These are phyloP conservation scores for Erysiphe pulchra DNA, from an alignment of 2,329 filamentous ascomycete species.

Conservation along the genomic window DNA sequence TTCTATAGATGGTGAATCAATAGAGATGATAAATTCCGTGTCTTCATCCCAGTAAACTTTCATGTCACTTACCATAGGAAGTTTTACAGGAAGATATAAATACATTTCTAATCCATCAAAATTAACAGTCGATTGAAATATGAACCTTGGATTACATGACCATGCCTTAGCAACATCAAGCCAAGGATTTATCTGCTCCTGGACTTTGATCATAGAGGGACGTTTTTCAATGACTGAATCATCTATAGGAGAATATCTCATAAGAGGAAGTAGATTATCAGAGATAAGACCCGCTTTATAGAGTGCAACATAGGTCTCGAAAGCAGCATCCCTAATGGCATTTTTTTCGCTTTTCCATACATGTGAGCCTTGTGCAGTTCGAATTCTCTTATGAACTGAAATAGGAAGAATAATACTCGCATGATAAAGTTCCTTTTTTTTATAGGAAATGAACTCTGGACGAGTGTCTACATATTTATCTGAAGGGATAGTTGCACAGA, in stretches of 20 bases:
- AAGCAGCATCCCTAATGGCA: slow-evolving; percentile 46
- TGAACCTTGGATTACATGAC: slow-evolving; percentile 47
- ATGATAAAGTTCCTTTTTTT: slow-evolving; percentile 17
- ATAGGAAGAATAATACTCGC: slow-evolving; percentile 47
- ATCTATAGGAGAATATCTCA: slow-evolving; percentile 8
- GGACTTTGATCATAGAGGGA: slow-evolving; percentile 14
- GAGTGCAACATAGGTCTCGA: slow-evolving; percentile 49
- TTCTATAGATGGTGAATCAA: slow-evolving; percentile 24
- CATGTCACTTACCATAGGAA: slow-evolving; percentile 6
- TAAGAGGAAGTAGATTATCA: slow-evolving; percentile 45
- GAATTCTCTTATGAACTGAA: slow-evolving; percentile 36
- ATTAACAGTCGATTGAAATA: slow-evolving; percentile 24
- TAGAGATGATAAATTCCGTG: slow-evolving; percentile 5
- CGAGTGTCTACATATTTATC: slow-evolving; percentile 33
- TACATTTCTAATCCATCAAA: slow-evolving; percentile 3
- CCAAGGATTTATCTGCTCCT: slow-evolving; percentile 16
- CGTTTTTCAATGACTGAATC: slow-evolving; percentile 19
- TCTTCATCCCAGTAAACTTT: slow-evolving; percentile 10
- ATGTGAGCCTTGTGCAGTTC: slow-evolving; percentile 22
- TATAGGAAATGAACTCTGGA: slow-evolving; percentile 34
- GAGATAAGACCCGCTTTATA: slow-evolving; percentile 49
- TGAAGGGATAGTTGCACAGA: slow-evolving; percentile 34
- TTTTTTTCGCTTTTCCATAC: slow-evolving; percentile 39
- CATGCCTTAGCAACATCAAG: slow-evolving; percentile 13
- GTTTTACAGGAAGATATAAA: slow-evolving; percentile 5